A percentile compares a stretch with the other conserved stretches of the same genome.
Evolutionary conservation across 768 basidiomycete genomes (phyloP).

Genomic region (Mycena rosella): DNA sequence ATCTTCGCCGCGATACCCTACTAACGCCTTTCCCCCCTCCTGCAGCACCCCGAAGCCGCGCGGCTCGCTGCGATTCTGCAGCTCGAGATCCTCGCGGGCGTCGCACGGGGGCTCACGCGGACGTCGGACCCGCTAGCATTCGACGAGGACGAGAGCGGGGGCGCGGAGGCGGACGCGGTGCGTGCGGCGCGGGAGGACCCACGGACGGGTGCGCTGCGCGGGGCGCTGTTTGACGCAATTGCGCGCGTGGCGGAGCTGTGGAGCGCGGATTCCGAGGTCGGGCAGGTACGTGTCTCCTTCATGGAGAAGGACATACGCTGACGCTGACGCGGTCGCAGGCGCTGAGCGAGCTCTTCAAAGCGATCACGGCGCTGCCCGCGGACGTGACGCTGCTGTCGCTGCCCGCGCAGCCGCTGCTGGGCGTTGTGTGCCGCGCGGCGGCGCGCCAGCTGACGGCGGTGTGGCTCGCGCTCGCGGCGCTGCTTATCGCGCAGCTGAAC

Average conservation of each 20-base stretch:
- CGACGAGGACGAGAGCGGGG: slow-evolving; percentile 68
- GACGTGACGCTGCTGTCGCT: slow-evolving; percentile 86
- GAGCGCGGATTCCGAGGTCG: slow-evolving; percentile 82
- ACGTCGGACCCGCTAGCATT: slow-evolving; percentile 75
- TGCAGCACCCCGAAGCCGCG: slow-evolving; percentile 80
- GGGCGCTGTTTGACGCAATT: slow-evolving; percentile 72
- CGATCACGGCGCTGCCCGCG: slow-evolving; percentile 84
- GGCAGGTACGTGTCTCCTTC: slow-evolving; percentile 68
- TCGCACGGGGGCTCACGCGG: slow-evolving; percentile 89
- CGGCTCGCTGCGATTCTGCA: slow-evolving; percentile 75
- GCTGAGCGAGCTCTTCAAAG: slow-evolving; percentile 86
- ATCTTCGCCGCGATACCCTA: background rate
- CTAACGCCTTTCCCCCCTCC: no score
- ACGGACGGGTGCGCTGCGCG: slow-evolving; percentile 72
- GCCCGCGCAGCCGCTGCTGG: slow-evolving; percentile 84
- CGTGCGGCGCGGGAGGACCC: slow-evolving; percentile 73
- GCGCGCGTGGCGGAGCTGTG: slow-evolving; percentile 76
- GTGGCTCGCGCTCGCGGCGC: slow-evolving; percentile 88
- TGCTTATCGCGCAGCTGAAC: slow-evolving; percentile 85
- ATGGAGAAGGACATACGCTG: background rate
- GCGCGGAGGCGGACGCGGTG: slow-evolving; percentile 68
- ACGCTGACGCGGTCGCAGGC: slow-evolving; percentile 57
- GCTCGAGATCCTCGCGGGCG: slow-evolving; percentile 84
- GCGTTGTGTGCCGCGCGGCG: slow-evolving; percentile 79
- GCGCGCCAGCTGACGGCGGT: slow-evolving; percentile 81